Evolutionary conservation across 192 early-diverging fungal genomes (phyloP).

Genomic region (Backusella australiensis): DNA sequence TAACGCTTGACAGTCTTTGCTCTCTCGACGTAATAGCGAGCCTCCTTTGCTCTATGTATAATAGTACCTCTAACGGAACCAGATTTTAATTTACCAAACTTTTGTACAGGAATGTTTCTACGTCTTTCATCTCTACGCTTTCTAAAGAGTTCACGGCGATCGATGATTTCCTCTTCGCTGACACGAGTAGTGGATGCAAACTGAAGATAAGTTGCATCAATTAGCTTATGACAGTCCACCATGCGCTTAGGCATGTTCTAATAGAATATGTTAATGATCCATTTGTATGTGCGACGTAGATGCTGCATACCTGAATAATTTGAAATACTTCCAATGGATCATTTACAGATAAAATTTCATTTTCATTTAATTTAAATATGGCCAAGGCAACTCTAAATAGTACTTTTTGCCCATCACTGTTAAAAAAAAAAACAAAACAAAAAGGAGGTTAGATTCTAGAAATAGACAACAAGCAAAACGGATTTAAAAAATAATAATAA

Average conservation of each 20-base stretch:
- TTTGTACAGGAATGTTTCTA: constrained; percentile 18
- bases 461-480: constrained; percentile 6
- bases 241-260: constrained; percentile 61
- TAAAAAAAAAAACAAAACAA: background rate
- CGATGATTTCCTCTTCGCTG: constrained; percentile 33
- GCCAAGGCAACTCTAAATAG: constrained; percentile 74
- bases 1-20: constrained; percentile 28
- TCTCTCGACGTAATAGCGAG: constrained; percentile 26
- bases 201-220: constrained; percentile 46
- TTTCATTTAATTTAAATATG: constrained; percentile 67
- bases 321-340: constrained; percentile 63
- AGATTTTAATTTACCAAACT: constrained; percentile 11
- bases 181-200: constrained; percentile 23
- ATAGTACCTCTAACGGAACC: constrained; percentile 21
- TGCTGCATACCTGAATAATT: constrained; percentile 43
- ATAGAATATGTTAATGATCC: background rate
- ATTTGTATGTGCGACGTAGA: background rate
- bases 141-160: constrained; percentile 33
- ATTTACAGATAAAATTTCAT: constrained; percentile 54
- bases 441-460: background rate
- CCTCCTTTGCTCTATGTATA: constrained; percentile 23
- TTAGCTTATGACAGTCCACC: constrained; percentile 62
- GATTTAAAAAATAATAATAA: background rate
- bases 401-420: constrained; percentile 65
- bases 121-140: constrained; percentile 35